Conservation (phyloP, 2,329 filamentous ascomycete genomes). For the Cordyceps militaris region DNA sequence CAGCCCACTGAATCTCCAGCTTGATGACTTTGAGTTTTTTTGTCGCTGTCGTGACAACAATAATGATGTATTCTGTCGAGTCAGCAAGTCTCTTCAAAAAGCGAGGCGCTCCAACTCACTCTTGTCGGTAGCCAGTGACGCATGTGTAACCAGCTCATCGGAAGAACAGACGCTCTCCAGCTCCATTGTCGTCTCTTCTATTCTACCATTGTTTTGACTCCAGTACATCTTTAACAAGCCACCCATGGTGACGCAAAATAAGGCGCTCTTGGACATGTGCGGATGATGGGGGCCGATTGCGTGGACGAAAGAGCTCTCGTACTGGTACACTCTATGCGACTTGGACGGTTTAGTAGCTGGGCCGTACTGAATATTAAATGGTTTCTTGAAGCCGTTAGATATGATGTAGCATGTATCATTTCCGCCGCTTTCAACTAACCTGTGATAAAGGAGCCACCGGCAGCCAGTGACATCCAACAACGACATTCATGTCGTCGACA, state of each 20-base stretch:
- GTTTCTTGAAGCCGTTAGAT: constrained; percentile 24
- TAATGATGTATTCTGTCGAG: constrained; percentile 44
- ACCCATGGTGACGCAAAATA: constrained; percentile 69
- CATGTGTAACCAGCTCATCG: constrained; percentile 73
- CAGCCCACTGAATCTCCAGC: constrained; percentile 67
- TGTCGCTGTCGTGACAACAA: constrained; percentile 61
- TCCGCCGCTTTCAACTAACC: constrained; percentile 19
- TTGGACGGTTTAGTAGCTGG: constrained; percentile 53
- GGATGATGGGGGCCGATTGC: constrained; percentile 69
- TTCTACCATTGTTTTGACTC: constrained; percentile 63
- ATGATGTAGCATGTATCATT: neutral
- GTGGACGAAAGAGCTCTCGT: constrained; percentile 58
- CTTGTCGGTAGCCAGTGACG: constrained; percentile 66
- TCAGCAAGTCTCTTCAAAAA: constrained; percentile 19
- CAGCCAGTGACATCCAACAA: constrained; percentile 86
- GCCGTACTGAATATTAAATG: constrained; percentile 44
- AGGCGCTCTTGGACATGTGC: constrained; percentile 59
- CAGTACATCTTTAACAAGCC: constrained; percentile 71
- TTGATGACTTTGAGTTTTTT: constrained; percentile 69
- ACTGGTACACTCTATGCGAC: constrained; percentile 53
- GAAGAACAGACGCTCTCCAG: constrained; percentile 66
- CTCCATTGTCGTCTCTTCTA: constrained; percentile 66
- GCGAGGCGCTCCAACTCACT: constrained; percentile 39
- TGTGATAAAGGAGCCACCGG: constrained; percentile 46
- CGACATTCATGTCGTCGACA: constrained; percentile 64